A percentile compares a stretch with the other conserved stretches of the same genome.
Conservation (phyloP, 2,329 filamentous ascomycete species). For the Whalleya microplaca region DNA sequence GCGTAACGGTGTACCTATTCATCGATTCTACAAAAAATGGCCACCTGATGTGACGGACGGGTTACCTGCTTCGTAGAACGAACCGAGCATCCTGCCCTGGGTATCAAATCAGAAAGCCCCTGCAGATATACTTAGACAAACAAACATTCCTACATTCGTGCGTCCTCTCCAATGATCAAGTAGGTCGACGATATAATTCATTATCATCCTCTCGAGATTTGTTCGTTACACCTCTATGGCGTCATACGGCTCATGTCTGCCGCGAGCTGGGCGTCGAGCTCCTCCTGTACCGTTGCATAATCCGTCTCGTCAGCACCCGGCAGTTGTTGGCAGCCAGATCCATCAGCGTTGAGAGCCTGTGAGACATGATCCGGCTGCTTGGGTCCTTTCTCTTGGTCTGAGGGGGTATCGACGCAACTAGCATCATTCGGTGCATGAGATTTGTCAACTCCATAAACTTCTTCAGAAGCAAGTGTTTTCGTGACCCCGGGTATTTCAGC, state of each 20-base stretch:
- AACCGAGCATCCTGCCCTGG: too few species aligned
- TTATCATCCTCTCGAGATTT: not conserved
- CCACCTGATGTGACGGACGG: too few species aligned
- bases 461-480: not conserved
- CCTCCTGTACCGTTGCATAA: not conserved
- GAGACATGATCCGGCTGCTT: not conserved
- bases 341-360: not conserved
- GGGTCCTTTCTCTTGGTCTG: not conserved
- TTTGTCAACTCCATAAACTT: not conserved
- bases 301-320: not conserved
- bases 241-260: not conserved
- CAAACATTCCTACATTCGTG: too few species aligned
- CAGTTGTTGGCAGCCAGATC: not conserved
- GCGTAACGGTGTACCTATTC: too few species aligned
- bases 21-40: too few species aligned
- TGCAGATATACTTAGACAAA: too few species aligned
- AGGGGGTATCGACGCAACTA: not conserved
- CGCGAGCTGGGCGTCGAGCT: not conserved
- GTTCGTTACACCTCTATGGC: not conserved
- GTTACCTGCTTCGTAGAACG: too few species aligned
- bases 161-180: not conserved
- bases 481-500: not conserved
- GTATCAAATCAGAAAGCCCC: too few species aligned
- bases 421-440: not conserved
- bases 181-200: not conserved